Evolutionary conservation across 2,329 filamentous ascomycete genomes (phyloP), one percentile per base, ranked within the genome.

Genomic region (Paecilomyces dactylethromorphus): DNA sequence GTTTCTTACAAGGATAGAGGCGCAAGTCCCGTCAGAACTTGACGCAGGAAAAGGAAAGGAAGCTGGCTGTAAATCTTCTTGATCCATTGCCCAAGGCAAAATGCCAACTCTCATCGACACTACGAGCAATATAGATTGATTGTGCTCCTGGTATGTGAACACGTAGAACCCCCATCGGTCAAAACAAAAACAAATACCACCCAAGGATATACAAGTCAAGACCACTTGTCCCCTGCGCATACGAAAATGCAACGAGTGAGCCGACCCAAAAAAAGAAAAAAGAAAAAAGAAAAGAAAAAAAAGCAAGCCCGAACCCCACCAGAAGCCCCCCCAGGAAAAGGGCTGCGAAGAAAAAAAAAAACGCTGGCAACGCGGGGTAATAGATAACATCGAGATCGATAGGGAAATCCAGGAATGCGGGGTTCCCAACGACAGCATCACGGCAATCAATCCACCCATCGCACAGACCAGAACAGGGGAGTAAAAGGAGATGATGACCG

Each of bases 191-290:
- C 4, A 29, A 21, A 45, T 39, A 45, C 39, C 39, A 45, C 39
- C 39, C 39, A 45, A 45, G n/a, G n/a, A 45, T 45, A 18, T 45
- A 45, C n/a, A 45, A 45, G 35, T n/a, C 35, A 45, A 45, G 35
- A 18, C 35, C 35, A 18, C 35, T 45, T 45, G 35, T 45, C 39
- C n/a, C 39, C 39, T 45, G 39, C 50, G 50, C 50, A 29, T 52
- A 52, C 29, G 50, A 52, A 52, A 52, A 52, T 52, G 50, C 50
- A 24, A 52, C 50, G 50, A 52, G 50, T 52, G 50, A 52, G 50
- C 50, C 50, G 26, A 29, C 50, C 50, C 50, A 52, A 26, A 52
- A 26, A 52, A 15, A n/a, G n/a, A n/a, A n/a, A n/a, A n/a, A n/a
- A n/a, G 45, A 51, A 51, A 51, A 51, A 10, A 39, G 29, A 26